Base-by-base conservation (phyloP, 176 grass and related monocot genomes). In the Metroxylon sagu region DNA sequence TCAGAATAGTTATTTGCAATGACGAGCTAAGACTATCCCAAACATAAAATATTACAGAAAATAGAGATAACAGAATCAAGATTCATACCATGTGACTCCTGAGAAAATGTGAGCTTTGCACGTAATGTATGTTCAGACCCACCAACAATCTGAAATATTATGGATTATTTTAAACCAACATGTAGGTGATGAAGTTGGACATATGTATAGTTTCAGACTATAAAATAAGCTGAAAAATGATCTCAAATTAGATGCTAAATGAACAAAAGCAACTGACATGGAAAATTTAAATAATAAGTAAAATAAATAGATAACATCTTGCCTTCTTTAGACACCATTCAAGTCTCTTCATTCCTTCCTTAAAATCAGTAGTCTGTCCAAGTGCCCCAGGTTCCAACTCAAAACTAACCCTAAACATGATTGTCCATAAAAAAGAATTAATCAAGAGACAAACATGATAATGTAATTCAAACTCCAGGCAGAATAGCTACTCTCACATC, bases 291-390 rank as follows among this genome's bases (percentile, higher is more conserved):
- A 43, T 43, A 43, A 2, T 3, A 43, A 43, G 35, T 43, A 43
- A 12, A 43, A 43, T 43, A 43, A 43, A 12, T 43, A 39, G 35
- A 43, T 43, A 14, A 27, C 26, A 16, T 18, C 72, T 80, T 98
- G 73, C 93, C 93, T 98, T 98, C 57, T 98, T 98, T 66, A 98
- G 66, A 77, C 73, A 82, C 93, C 93, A 98, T 70, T 98, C 93
- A 75, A 98, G 76, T 64, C 93, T 98, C 71, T 70, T 92, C 64
- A 79, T 77, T 53, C 87, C 93, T 80, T 98, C 93, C 75, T 92
- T 98, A 79, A 92, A 98, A 82, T 98, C 84, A 1, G 93, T 78
- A 28, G 78, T 88, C 72, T 98, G 93, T 43, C 93, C 93, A 61
- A 82, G 25, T 62, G 84, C 87, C 53, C 93, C 87, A 70, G 93